Evolutionary conservation across 2,329 filamentous ascomycete species (phyloP), one percentile per base, ranked within the genome.

Genomic region (Alternaria sp.): DNA sequence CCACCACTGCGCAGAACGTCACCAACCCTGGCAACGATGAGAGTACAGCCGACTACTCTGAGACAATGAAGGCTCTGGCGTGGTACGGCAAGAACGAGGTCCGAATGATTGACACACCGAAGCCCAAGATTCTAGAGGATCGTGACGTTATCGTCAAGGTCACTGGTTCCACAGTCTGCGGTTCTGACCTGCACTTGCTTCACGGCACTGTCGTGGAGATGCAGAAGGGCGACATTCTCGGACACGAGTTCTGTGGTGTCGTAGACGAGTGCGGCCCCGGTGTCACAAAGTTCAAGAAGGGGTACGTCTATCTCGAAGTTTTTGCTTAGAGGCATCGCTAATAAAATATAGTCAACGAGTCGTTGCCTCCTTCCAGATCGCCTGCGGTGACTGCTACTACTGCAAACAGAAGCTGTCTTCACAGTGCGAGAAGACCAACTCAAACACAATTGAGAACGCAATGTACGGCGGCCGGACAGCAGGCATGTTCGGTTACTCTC

Each of bases 281-380:
- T 1, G 79, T 84, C 20, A 82, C 71, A 50, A 80, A 79, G 8
- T 68, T 83, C 57, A 74, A 81, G 68, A 81, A 81, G 58, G 77
- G 77, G 76, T 77, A 69, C 5, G 73, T 71, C 25, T 10, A 20
- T n/a, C 6, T 30, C 4, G 3, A 3, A 38, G 12, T 9, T 20
- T 27, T 4, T 38, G n/a, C n/a, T 36, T 16, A 8, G 8, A 36
- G 10, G 25, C 28, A 51, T 27, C 25, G 22, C 63, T 63, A 75
- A 78, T 59, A 76, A 67, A 1, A 4, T 6, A 10, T 55, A 78
- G 76, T 14, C 81, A 85, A 63, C 76, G 93, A 30, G 93, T 95
- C 20, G 93, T 97, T 1, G 92, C 91, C 0, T 91, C 89, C 10
- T 97, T 97, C 82, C 92, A 95, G 77, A 95, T 97, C 73, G 91